Evolutionary conservation across 495 filamentous ascomycete species (phyloP), one percentile per base, ranked within the genome.

Genomic region (Penicillium paradoxum): DNA sequence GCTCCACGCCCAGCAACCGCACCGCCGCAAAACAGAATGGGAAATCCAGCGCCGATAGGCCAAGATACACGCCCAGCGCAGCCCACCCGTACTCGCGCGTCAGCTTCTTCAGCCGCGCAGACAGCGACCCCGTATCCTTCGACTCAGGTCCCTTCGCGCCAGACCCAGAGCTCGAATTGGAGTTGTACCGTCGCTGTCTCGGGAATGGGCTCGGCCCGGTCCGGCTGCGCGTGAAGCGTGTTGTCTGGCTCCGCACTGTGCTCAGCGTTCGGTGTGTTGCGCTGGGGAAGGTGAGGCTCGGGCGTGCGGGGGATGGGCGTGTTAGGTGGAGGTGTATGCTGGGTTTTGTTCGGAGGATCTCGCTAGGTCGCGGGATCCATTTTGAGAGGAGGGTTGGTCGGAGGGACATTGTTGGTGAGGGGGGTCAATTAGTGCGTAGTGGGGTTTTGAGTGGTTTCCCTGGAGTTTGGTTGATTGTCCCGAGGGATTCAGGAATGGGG

Each of bases 1-100:
- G 79, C 18, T 99, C 93, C 0, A 85, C 87, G 17, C 93, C 93
- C 4, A 97, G 75, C 34, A 80, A 75, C 17, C 87, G 79, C 17
- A 99, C 93, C 2, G 90, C 81, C 21, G 92, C 69, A 67, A 96
- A 99, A 69, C 91, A 97, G 64, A 99, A 89, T 0, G 93, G 93
- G 58, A 97, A 96, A 63, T 99, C 93, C 53, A 97, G 73, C 11
- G 88, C 87, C 0, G 85, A 90, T 33, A 99, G 73, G 0, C 70
- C 70, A 8, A 96, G 68, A 70, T 99, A 99, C 2, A 99, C 87
- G 7, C 92, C 91, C n/a, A 95, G 66, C 2, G 91, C 91, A 9
- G 88, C 79, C 88, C 91, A 97, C 34, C 93, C 93, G 66, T 99
- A 99, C 70, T 97, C 95, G 37, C 86, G 80, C 0, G 87, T 89